These are phyloP conservation scores for Colletotrichum musicola DNA, from an alignment of 2,329 filamentous ascomycete genomes.

Conservation along the genomic window DNA sequence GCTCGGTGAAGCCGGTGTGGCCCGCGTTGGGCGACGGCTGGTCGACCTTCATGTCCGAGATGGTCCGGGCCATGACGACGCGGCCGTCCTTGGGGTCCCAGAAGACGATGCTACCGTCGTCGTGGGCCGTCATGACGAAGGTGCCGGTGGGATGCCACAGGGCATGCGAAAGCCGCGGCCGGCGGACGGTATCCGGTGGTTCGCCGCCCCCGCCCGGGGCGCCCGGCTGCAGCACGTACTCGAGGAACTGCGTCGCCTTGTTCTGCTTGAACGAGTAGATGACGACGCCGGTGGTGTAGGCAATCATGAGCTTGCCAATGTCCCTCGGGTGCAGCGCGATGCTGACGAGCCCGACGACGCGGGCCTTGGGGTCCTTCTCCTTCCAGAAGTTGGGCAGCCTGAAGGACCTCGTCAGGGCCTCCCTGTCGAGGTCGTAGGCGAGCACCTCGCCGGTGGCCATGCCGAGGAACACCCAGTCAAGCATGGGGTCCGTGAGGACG, in stretches of 20 bases:
- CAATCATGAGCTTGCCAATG: conserved; percentile 90
- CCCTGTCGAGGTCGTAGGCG: conserved; percentile 92
- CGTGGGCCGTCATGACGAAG: conserved; percentile 87
- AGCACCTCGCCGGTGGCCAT: conserved; percentile 85
- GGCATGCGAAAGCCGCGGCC: conserved; percentile 83
- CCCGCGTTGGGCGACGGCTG: conserved; percentile 67
- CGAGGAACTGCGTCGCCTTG: conserved; percentile 80
- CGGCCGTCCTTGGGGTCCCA: conserved; percentile 95
- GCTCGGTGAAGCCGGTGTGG: conserved; percentile 74
- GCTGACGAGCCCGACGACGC: conserved; percentile 75
- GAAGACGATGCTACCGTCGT: conserved; percentile 91
- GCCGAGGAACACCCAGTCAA: conserved; percentile 94
- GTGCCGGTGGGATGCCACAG: conserved; percentile 96
- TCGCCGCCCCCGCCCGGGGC: conserved; percentile 85
- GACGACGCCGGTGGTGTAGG: conserved; percentile 89
- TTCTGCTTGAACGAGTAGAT: conserved; percentile 97
- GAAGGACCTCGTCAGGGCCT: conserved; percentile 77
- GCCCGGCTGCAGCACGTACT: conserved; percentile 84
- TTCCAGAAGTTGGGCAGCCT: conserved; percentile 90
- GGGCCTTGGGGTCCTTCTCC: conserved; percentile 75
- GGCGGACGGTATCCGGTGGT: conserved; percentile 71
- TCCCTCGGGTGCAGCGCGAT: conserved; percentile 91
- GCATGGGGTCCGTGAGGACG: conserved; percentile 85
- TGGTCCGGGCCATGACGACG: conserved; percentile 83
- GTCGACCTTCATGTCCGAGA: conserved; percentile 81